Evolutionary conservation across 177 flowering plant genomes (phyloP).

Genomic region (Vitis hybrid): DNA sequence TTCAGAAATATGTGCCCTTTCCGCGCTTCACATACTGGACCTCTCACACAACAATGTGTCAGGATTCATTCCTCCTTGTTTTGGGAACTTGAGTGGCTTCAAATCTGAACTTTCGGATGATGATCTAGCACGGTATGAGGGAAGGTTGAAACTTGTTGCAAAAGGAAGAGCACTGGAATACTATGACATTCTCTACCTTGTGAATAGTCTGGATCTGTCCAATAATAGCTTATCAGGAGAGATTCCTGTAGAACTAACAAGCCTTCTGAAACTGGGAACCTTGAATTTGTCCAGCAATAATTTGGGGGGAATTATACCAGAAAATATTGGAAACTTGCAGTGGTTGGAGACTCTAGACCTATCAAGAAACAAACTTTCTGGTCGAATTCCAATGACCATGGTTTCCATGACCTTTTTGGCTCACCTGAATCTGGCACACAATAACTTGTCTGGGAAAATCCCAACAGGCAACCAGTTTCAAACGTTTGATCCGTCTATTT

Average conservation of each 20-base stretch:
- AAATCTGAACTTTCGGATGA: not conserved
- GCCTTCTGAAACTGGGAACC: constrained; percentile 5
- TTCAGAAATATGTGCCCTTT: not conserved
- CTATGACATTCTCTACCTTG: not conserved
- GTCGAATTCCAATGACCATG: constrained; percentile 16
- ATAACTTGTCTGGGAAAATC: constrained; percentile 17
- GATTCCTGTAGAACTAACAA: constrained; percentile 22
- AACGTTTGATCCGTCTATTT: constrained; percentile 17
- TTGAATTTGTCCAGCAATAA: constrained; percentile 19
- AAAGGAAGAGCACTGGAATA: constrained; percentile 15
- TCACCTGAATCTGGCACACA: constrained; percentile 21
- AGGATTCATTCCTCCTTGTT: constrained; percentile 13
- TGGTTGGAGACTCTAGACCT: constrained; percentile 21
- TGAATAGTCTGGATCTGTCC: constrained; percentile 21
- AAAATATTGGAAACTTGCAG: constrained; percentile 10
- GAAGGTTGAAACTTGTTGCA: too few relatives aligned
- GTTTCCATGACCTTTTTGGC: constrained; percentile 6
- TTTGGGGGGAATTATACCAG: constrained; percentile 13
- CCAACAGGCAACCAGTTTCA: constrained; percentile 9
- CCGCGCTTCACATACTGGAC: constrained; percentile 10
- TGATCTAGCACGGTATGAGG: too few relatives aligned
- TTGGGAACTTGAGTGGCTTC: constrained; percentile 10
- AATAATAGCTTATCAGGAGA: constrained; percentile 18
- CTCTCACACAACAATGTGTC: constrained; percentile 15
- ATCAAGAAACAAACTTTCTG: constrained; percentile 18